Evolutionary conservation across 148 eudicot genomes (phyloP).

Genomic region (Vaccinium vitisidaea): DNA sequence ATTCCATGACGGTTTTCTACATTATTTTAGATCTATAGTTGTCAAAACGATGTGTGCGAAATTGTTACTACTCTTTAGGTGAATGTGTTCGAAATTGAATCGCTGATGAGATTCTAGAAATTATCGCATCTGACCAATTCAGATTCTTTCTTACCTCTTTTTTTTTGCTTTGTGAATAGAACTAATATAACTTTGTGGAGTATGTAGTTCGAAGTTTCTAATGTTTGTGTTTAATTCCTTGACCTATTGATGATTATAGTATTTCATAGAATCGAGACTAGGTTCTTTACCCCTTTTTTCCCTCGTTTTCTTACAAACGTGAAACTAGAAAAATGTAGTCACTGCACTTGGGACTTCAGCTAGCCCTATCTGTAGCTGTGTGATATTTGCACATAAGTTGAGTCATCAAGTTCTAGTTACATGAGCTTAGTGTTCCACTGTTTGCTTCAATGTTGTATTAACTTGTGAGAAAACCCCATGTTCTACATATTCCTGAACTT

Average conservation of each 20-base stretch:
- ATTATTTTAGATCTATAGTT: background rate
- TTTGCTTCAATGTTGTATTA: slow-evolving; percentile 34
- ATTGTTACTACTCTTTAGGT: background rate
- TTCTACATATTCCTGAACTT: slow-evolving; percentile 33
- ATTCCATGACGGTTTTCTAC: background rate
- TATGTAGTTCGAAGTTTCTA: background rate
- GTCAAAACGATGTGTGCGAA: background rate
- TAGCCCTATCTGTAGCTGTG: background rate
- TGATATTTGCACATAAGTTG: background rate
- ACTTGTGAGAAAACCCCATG: slow-evolving; percentile 48
- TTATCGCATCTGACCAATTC: background rate
- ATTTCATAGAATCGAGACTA: background rate
- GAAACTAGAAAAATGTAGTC: background rate
- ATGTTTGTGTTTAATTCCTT: background rate
- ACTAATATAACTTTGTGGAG: background rate
- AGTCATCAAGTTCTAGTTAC: background rate
- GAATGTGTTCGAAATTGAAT: background rate
- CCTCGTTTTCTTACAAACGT: background rate
- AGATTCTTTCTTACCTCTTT: background rate
- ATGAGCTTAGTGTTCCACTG: slow-evolving; percentile 30
- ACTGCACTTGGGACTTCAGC: background rate
- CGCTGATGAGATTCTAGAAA: background rate
- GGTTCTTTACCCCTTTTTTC: background rate
- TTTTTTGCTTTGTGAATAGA: background rate
- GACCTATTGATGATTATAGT: background rate